These are phyloP conservation scores for Fonsecaea multimorphosa DNA, from an alignment of 2,329 filamentous ascomycete genomes.

Conservation along the genomic window DNA sequence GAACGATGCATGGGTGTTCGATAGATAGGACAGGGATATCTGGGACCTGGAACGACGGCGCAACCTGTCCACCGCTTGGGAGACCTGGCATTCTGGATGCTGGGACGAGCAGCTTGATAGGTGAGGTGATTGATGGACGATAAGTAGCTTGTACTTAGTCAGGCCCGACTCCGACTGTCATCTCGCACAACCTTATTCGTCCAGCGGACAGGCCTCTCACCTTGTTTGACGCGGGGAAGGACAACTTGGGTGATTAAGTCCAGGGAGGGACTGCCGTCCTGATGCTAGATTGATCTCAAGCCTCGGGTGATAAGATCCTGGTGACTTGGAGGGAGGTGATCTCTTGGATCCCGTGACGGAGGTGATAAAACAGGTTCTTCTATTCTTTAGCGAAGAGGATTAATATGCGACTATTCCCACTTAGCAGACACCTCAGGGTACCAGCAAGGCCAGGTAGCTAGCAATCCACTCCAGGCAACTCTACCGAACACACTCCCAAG, in stretches of 20 bases:
- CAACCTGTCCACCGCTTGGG: constrained; percentile 34
- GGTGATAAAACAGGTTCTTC: constrained; percentile 1
- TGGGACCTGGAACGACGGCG: constrained; percentile 60
- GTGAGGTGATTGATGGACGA: background rate
- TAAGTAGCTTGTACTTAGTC: background rate
- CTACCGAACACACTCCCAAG: background rate
- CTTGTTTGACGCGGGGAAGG: background rate
- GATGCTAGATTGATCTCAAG: background rate
- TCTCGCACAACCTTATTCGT: background rate
- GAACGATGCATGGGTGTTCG: constrained; percentile 71
- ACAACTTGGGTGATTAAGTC: background rate
- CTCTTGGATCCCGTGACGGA: background rate
- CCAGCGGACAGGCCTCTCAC: constrained; percentile 3
- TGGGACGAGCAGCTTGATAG: background rate
- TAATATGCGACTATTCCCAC: background rate
- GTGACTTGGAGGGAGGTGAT: background rate
- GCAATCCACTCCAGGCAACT: constrained; percentile 5
- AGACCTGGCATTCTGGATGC: constrained; percentile 11
- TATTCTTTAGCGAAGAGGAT: background rate
- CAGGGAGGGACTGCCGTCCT: background rate
- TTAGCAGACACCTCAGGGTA: no score
- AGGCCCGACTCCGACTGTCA: background rate
- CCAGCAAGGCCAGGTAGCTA: no score
- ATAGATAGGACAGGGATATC: constrained; percentile 62
- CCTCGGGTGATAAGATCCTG: background rate